Percentiles rank a stretch among this genome's conserved stretches.
Conservation (phyloP, 2,329 filamentous ascomycete species). For the Pezicula rhizophila region DNA sequence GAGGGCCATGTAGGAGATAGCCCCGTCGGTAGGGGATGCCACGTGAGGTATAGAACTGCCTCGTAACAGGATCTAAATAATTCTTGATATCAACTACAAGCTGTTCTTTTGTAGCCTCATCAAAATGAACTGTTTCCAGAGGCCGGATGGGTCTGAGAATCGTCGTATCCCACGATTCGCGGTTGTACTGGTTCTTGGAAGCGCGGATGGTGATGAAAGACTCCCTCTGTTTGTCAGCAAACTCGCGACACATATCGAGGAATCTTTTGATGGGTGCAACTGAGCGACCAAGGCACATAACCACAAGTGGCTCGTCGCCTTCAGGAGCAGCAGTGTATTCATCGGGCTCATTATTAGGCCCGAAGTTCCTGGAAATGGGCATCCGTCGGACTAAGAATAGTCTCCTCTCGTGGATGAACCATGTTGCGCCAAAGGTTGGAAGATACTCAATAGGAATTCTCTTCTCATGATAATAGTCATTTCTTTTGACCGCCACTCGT, state of each 20-base stretch:
- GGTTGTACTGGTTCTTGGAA: slow-evolving; percentile 33
- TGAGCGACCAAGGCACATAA: slow-evolving; percentile 46
- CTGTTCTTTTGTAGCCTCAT: slow-evolving; percentile 36
- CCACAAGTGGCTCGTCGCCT: slow-evolving; percentile 36
- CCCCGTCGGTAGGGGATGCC: slow-evolving; percentile 71
- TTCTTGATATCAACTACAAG: slow-evolving; percentile 43
- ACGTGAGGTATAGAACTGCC: slow-evolving; percentile 78
- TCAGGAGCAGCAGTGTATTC: slow-evolving; percentile 40
- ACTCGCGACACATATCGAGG: slow-evolving; percentile 41
- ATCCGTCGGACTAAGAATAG: slow-evolving; percentile 40
- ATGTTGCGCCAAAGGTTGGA: slow-evolving; percentile 38
- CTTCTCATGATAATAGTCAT: slow-evolving; percentile 6
- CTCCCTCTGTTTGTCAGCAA: slow-evolving; percentile 40
- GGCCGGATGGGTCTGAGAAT: slow-evolving; percentile 42
- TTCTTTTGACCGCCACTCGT: slow-evolving; percentile 32
- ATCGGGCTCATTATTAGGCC: slow-evolving; percentile 27
- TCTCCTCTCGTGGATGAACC: slow-evolving; percentile 44
- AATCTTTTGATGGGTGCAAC: slow-evolving; percentile 41
- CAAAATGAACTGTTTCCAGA: slow-evolving; percentile 46
- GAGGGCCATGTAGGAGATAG: slow-evolving; percentile 70
- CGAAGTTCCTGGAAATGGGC: slow-evolving; percentile 31
- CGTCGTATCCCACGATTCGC: slow-evolving; percentile 42
- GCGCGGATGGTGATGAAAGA: slow-evolving; percentile 45
- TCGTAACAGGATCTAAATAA: slow-evolving; percentile 47
- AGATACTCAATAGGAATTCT: slow-evolving; percentile 36